Evolutionary conservation across 352 stramenopile genomes (phyloP), one percentile per base, ranked within the genome.

Genomic region (Phytophthora rubi): DNA sequence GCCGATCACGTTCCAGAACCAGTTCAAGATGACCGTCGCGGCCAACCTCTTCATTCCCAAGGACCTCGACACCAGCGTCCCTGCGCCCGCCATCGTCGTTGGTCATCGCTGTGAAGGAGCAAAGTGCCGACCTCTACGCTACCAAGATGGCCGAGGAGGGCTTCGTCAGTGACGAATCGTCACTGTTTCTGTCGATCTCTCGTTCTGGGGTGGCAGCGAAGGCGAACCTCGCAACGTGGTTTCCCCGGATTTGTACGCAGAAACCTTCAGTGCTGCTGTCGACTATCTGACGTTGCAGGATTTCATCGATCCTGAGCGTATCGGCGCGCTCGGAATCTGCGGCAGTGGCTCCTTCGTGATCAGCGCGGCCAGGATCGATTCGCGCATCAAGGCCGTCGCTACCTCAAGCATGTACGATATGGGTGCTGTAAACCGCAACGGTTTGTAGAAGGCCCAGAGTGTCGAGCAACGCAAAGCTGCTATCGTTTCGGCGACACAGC

Each of bases 41-140:
- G 57, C 16, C 42, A 63, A 52, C 57, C 57, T 63, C 44, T 55
- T 63, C 30, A 47, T 47, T 16, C 57, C 57, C 44, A 56, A 63
- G 30, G 30, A 63, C 30, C 30, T 63, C 45, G 47, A 53, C 21
- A 32, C 8, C n/a, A 16, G n/a, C 18, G 18, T 30, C 47, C 13
- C 3, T 13, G 18, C 47, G 18, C 47, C 47, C 6, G 18, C 47
- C 7, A 53, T 53, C 30, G 30, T 73, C 42, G 44, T 60, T 2
- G 33, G 32, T 12, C 58, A 72, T 44, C 65, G 65, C 65, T 54
- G 65, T 72, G 12, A 72, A 72, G 65, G 65, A 72, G 53, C 65
- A 72, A 23, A 72, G 65, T 6, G 65, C 65, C 16, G 45, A 72
- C 32, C 58, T 72, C 4, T 72, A 72, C 44, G 65, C 65, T 15